Evolutionary conservation across 805 yeast species (phyloP).

Genomic region (Nakazawaea populi): DNA sequence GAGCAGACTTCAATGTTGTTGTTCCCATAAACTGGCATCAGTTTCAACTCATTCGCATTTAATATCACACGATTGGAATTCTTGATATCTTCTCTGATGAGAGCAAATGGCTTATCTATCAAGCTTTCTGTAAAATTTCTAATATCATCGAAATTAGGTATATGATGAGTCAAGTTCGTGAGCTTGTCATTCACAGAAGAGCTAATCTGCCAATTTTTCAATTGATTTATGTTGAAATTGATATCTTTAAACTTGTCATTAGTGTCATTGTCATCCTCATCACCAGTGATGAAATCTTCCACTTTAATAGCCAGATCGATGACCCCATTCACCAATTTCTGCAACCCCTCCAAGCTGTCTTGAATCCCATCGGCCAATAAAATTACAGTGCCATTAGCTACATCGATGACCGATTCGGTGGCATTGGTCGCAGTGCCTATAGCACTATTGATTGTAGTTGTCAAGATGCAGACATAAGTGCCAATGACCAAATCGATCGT

Average conservation of each 20-base stretch:
- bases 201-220: conserved; percentile 62
- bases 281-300: conserved; percentile 49
- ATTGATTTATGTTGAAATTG: conserved; percentile 48
- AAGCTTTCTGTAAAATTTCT: conserved; percentile 49
- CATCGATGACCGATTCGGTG: conserved; percentile 53
- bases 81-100: conserved; percentile 34
- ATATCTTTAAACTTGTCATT: conserved; percentile 36
- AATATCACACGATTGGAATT: conserved; percentile 18
- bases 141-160: conserved; percentile 65
- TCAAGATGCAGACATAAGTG: conserved; percentile 77
- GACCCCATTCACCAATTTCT: conserved; percentile 51
- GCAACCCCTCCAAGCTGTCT: conserved; percentile 56
- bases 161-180: conserved; percentile 37
- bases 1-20: not conserved
- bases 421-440: conserved; percentile 69
- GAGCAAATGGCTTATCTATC: conserved; percentile 56
- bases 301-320: conserved; percentile 45
- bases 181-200: conserved; percentile 54
- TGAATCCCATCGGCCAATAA: conserved; percentile 56
- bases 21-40: not conserved
- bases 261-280: conserved; percentile 26
- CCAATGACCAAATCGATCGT: conserved; percentile 72
- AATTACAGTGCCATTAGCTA: conserved; percentile 57
- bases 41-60: not conserved
- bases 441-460: conserved; percentile 68